phyloP scores from a whole-genome alignment of 176 grass and related monocot genomes.

The Oryza longistaminata region DNA sequence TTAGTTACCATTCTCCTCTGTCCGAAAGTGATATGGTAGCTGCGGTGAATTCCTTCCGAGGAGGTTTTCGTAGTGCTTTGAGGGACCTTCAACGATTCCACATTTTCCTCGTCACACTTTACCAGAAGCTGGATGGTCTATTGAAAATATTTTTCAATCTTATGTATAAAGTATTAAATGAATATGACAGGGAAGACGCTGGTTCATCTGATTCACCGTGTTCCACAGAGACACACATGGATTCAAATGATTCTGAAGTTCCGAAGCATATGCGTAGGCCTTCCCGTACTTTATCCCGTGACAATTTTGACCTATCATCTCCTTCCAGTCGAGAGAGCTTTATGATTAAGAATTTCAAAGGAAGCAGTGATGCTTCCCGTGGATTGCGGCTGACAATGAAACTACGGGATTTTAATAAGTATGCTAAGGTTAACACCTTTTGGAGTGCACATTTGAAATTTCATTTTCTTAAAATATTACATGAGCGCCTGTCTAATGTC shows the following conservation, averaged over 20 bases:
- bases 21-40: constrained; percentile 56
- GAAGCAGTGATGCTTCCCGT: constrained; percentile 62
- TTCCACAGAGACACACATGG: constrained; percentile 37
- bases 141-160: constrained; percentile 64
- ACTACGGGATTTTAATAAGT: constrained; percentile 90
- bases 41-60: constrained; percentile 71
- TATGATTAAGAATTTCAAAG: constrained; percentile 55
- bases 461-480: not conserved
- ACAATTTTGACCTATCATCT: constrained; percentile 61
- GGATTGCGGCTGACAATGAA: constrained; percentile 80
- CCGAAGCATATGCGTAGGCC: constrained; percentile 48
- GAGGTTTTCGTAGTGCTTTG: constrained; percentile 74
- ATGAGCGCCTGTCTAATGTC: not conserved
- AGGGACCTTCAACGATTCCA: constrained; percentile 88
- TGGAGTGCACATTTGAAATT: constrained; percentile 2
- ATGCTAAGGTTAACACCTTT: constrained; percentile 72
- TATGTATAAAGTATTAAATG: constrained; percentile 64
- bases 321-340: constrained; percentile 68
- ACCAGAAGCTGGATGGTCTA: constrained; percentile 81
- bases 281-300: constrained; percentile 51
- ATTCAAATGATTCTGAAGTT: constrained; percentile 55
- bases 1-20: constrained; percentile 44
- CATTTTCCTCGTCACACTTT: constrained; percentile 82
- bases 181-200: constrained; percentile 72
- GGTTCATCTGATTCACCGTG: constrained; percentile 52